Conservation (phyloP, 306 rosid species). For the Quercus alba region DNA sequence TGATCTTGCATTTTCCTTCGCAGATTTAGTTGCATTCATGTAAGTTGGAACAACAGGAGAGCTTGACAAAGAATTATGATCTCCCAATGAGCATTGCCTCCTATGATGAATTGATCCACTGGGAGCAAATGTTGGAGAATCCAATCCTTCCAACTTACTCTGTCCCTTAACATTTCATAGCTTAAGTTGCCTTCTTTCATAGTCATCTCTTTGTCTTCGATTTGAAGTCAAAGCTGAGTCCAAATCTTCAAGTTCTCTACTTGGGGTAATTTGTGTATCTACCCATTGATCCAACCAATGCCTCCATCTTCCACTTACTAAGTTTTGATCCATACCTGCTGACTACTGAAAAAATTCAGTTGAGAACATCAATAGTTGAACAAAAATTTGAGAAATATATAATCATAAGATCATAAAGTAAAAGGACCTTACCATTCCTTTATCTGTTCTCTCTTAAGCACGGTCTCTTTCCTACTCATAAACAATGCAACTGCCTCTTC, state of each 20-base stretch:
- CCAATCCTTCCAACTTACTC: too few relatives aligned
- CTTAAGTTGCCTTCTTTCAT: not conserved
- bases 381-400: not conserved
- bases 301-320: slow-evolving; percentile 89
- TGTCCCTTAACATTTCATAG: too few relatives aligned
- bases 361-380: slow-evolving; percentile 9
- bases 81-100: too few relatives aligned
- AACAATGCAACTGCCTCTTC: slow-evolving; percentile 50
- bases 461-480: slow-evolving; percentile 63
- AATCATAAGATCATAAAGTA: not conserved
- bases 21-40: too few relatives aligned
- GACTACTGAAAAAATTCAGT: slow-evolving; percentile 47
- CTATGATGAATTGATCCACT: too few relatives aligned
- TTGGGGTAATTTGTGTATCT: slow-evolving; percentile 17
- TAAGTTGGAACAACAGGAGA: too few relatives aligned
- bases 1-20: too few relatives aligned
- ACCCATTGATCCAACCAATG: slow-evolving; percentile 74
- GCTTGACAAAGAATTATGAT: too few relatives aligned
- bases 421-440: slow-evolving; percentile 36
- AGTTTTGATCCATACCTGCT: slow-evolving; percentile 49
- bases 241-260: slow-evolving; percentile 91
- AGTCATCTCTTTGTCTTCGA: slow-evolving; percentile 34
- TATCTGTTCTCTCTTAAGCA: too few relatives aligned
- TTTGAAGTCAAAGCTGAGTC: slow-evolving; percentile 50
- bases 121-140: too few relatives aligned